Evolutionary conservation across 495 filamentous ascomycete species (phyloP).

Genomic region (Penicillium coffeae): DNA sequence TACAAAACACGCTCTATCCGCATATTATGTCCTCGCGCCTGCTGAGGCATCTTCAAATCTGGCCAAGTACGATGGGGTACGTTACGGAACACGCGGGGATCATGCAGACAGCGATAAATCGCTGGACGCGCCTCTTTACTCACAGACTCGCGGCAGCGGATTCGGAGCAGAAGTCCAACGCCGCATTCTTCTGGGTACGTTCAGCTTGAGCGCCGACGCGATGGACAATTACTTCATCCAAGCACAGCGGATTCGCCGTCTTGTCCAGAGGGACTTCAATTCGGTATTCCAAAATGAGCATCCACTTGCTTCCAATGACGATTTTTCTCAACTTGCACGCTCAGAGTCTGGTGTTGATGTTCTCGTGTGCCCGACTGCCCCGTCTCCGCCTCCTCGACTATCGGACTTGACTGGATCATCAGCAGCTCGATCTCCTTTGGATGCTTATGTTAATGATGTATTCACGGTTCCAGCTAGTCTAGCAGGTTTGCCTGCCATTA

Average conservation of each 20-base stretch:
- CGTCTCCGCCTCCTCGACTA: slow-evolving; percentile 67
- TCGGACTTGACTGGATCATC: slow-evolving; percentile 43
- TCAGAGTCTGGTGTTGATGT: slow-evolving; percentile 68
- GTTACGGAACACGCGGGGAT: slow-evolving; percentile 65
- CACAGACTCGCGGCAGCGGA: slow-evolving; percentile 62
- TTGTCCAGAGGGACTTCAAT: slow-evolving; percentile 85
- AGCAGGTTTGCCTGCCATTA: slow-evolving; percentile 86
- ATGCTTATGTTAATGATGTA: slow-evolving; percentile 85
- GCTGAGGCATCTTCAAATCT: slow-evolving; percentile 96
- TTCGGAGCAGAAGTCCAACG: slow-evolving; percentile 84
- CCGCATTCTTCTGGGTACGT: slow-evolving; percentile 85
- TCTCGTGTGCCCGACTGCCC: slow-evolving; percentile 82
- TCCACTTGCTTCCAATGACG: slow-evolving; percentile 44
- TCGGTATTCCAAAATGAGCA: slow-evolving; percentile 65
- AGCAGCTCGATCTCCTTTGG: slow-evolving; percentile 31
- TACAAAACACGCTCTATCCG: slow-evolving; percentile 78
- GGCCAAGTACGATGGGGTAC: slow-evolving; percentile 94
- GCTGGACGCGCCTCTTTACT: slow-evolving; percentile 61
- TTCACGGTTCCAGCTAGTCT: slow-evolving; percentile 94
- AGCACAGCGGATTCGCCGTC: slow-evolving; percentile 79
- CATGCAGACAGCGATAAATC: slow-evolving; percentile 24
- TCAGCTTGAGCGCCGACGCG: slow-evolving; percentile 82
- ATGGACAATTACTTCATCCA: slow-evolving; percentile 97
- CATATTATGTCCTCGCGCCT: slow-evolving; percentile 93
- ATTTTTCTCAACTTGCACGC: slow-evolving; percentile 28